Percentiles rank a stretch among this genome's conserved stretches.
Evolutionary conservation across 495 filamentous ascomycete genomes (phyloP).

Genomic region (Talaromyces borbonicus): DNA sequence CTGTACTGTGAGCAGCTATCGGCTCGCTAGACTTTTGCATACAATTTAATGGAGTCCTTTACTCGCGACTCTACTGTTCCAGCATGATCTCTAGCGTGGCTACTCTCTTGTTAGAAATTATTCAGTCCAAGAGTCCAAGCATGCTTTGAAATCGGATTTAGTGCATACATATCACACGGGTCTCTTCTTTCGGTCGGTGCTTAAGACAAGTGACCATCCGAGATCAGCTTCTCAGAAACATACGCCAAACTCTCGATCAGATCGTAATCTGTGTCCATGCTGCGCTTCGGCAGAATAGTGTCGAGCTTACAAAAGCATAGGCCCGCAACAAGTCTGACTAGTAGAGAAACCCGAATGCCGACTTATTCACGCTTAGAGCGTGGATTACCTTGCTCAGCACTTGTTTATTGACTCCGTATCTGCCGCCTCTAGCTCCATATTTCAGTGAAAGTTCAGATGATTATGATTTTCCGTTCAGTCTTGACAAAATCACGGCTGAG

Average conservation of each 20-base stretch:
- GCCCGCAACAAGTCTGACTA: slow-evolving; percentile 39
- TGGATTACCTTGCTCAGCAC: slow-evolving; percentile 38
- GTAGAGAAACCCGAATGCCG: slow-evolving; percentile 38
- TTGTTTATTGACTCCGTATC: slow-evolving; percentile 37
- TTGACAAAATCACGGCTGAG: too few species aligned
- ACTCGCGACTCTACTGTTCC: slow-evolving; percentile 38
- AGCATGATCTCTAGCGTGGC: slow-evolving; percentile 11
- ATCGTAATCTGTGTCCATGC: slow-evolving; percentile 38
- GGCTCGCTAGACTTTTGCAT: slow-evolving; percentile 27
- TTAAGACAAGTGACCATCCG: slow-evolving; percentile 38
- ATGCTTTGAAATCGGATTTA: slow-evolving; percentile 37
- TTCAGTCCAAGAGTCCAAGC: slow-evolving; percentile 26
- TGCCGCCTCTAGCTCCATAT: slow-evolving; percentile 35
- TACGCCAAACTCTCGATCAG: slow-evolving; percentile 40
- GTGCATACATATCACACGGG: slow-evolving; percentile 31
- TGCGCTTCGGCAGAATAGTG: slow-evolving; percentile 39
- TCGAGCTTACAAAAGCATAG: slow-evolving; percentile 35
- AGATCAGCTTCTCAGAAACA: slow-evolving; percentile 47
- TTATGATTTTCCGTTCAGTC: slow-evolving; percentile 34
- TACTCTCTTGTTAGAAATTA: slow-evolving; percentile 12
- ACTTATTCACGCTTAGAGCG: slow-evolving; percentile 33
- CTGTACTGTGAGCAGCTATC: slow-evolving; percentile 38
- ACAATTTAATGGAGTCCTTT: slow-evolving; percentile 31
- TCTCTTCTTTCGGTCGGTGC: slow-evolving; percentile 33
- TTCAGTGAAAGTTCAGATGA: slow-evolving; percentile 34